These are phyloP conservation scores for Aspergillus conjunctus DNA, from an alignment of 495 filamentous ascomycete genomes.

Conservation along the genomic window DNA sequence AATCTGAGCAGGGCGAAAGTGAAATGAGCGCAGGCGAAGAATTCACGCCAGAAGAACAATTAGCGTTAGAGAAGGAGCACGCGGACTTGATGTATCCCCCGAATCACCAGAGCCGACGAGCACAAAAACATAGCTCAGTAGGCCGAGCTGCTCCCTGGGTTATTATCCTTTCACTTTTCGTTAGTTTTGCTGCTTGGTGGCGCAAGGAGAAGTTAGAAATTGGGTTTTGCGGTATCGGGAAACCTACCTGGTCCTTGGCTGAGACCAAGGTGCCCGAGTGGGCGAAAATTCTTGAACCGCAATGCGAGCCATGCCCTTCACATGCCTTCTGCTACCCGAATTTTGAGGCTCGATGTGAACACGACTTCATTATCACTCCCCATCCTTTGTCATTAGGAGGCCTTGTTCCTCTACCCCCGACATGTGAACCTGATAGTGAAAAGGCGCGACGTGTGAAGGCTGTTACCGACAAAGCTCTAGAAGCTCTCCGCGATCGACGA, in stretches of 20 bases:
- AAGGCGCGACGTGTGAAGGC: slow-evolving; percentile 84
- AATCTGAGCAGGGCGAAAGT: slow-evolving; percentile 47
- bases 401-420: slow-evolving; percentile 79
- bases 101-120: slow-evolving; percentile 38
- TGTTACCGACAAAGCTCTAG: slow-evolving; percentile 84
- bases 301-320: slow-evolving; percentile 87
- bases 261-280: slow-evolving; percentile 66
- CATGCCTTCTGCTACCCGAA: slow-evolving; percentile 87
- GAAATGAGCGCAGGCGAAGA: slow-evolving; percentile 75
- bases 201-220: slow-evolving; percentile 92
- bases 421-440: slow-evolving; percentile 93
- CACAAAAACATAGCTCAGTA: slow-evolving; percentile 36
- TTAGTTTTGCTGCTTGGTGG: slow-evolving; percentile 79
- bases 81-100: slow-evolving; percentile 34
- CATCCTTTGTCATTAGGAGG: slow-evolving; percentile 85
- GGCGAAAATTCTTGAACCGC: slow-evolving; percentile 67
- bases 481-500: slow-evolving; percentile 80
- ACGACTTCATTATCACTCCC: slow-evolving; percentile 80
- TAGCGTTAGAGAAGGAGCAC: slow-evolving; percentile 69
- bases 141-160: slow-evolving; percentile 62
- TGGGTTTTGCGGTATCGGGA: slow-evolving; percentile 89
- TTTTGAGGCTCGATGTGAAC: slow-evolving; percentile 76
- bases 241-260: slow-evolving; percentile 56
- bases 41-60: slow-evolving; percentile 87
- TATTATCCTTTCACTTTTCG: slow-evolving; percentile 64